phyloP scores from a whole-genome alignment of 2,329 filamentous ascomycete species.

The Fusarium devonianum region DNA sequence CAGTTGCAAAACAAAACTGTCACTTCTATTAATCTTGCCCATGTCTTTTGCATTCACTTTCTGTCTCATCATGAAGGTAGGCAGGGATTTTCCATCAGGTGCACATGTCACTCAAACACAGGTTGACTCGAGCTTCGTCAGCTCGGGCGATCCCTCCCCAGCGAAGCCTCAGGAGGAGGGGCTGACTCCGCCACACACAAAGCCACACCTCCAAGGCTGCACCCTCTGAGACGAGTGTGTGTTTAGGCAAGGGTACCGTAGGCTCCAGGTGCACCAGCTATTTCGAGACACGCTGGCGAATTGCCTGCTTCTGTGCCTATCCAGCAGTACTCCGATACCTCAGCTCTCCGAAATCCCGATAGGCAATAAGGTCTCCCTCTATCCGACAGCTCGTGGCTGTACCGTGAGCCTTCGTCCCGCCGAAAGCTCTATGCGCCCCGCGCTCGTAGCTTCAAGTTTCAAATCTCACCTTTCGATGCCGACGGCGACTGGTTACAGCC shows the following conservation, averaged over 20 bases:
- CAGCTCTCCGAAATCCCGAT: not conserved
- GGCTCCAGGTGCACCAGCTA: constrained; percentile 40
- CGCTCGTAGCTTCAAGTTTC: constrained; percentile 39
- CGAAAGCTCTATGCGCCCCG: constrained; percentile 41
- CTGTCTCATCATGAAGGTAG: no score
- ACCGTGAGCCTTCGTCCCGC: constrained; percentile 10
- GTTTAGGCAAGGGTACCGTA: constrained; percentile 38
- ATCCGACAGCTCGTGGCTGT: constrained; percentile 11
- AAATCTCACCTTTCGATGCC: constrained; percentile 46
- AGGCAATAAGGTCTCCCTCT: no score
- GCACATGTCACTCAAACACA: constrained; percentile 31
- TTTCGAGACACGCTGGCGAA: constrained; percentile 36
- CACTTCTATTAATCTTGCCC: not conserved
- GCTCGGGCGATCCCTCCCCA: constrained; percentile 15
- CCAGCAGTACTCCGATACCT: constrained; percentile 7
- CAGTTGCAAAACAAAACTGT: not conserved
- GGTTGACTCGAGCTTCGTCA: constrained; percentile 34
- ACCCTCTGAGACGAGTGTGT: constrained; percentile 39
- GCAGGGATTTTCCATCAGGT: constrained; percentile 11
- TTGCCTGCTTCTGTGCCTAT: constrained; percentile 19
- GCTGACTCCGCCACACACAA: constrained; percentile 27
- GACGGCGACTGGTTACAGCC: constrained; percentile 42
- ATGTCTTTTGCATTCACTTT: not conserved
- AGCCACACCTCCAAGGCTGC: constrained; percentile 46
- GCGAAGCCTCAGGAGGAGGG: constrained; percentile 33